Evolutionary conservation across 2,329 filamentous ascomycete species (phyloP).

Genomic region (Ceratocystis lukuohia): DNA sequence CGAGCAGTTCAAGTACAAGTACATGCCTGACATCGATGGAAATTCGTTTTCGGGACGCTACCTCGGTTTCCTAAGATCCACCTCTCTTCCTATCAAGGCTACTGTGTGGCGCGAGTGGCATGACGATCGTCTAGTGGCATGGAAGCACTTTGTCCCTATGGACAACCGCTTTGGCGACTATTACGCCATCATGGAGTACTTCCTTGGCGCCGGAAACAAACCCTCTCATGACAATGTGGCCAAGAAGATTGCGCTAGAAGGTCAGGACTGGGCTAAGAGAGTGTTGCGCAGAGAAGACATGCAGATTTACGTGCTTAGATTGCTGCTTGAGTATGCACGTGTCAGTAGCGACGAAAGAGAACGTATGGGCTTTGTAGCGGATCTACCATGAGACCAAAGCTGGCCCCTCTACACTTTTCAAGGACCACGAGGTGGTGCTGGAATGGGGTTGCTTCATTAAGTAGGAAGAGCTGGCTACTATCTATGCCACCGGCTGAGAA

Average conservation of each 20-base stretch:
- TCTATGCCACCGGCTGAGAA: too few species aligned
- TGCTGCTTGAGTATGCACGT: constrained; percentile 51
- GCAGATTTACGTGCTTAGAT: constrained; percentile 53
- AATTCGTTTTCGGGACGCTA: constrained; percentile 58
- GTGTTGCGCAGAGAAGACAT: constrained; percentile 60
- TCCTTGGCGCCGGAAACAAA: constrained; percentile 34
- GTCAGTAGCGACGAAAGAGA: constrained; percentile 39
- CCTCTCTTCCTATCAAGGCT: constrained; percentile 60
- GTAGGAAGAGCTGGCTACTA: too few species aligned
- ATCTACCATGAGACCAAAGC: constrained; percentile 26
- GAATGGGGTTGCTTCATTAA: too few species aligned
- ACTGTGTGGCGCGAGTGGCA: constrained; percentile 74
- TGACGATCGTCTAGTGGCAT: constrained; percentile 57
- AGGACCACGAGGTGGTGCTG: too few species aligned
- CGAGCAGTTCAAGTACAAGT: constrained; percentile 50
- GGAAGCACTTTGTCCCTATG: constrained; percentile 73
- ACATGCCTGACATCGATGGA: constrained; percentile 64
- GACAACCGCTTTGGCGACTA: constrained; percentile 60
- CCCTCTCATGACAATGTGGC: constrained; percentile 36
- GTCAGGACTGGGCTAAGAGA: constrained; percentile 53
- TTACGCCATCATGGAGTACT: constrained; percentile 62
- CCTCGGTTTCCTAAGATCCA: constrained; percentile 54
- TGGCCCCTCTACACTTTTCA: too few species aligned
- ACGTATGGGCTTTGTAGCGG: constrained; percentile 42
- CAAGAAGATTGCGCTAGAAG: constrained; percentile 49